Evolutionary conservation across 1,284 basidiomycete genomes (phyloP).

Genomic region (Cutaneotrichosporon dermatis): DNA sequence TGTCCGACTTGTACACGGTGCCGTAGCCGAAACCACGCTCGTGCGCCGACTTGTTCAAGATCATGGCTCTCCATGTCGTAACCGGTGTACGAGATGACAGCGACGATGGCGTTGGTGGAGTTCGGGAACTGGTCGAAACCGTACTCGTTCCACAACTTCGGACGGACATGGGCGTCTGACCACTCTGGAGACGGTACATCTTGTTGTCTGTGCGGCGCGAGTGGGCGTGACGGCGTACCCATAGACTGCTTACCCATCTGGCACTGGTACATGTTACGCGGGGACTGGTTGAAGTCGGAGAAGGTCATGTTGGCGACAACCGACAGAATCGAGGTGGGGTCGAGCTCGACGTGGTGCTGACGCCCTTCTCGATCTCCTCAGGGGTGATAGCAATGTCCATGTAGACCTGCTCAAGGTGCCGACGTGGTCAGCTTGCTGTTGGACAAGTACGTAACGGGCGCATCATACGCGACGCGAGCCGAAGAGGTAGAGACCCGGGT

Average conservation of each 20-base stretch:
- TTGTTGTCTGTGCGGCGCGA: conserved; percentile 96
- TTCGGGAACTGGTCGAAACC: conserved; percentile 99
- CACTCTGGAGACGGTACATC: conserved; percentile 90
- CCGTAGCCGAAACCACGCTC: conserved; percentile 98
- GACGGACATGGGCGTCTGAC: conserved; percentile 95
- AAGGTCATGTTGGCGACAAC: conserved; percentile 62
- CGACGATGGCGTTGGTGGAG: conserved; percentile 96
- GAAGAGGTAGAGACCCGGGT: conserved; percentile 94
- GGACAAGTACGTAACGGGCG: conserved; percentile 82
- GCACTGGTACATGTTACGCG: conserved; percentile 53
- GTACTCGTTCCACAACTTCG: conserved; percentile 87
- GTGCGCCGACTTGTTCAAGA: conserved; percentile 96
- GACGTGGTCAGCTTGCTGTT: conserved; percentile 87
- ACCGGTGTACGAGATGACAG: conserved; percentile 98
- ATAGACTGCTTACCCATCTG: conserved; percentile 99
- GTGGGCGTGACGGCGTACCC: conserved; percentile 94
- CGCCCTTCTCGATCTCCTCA: conserved; percentile 76
- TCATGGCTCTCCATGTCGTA: conserved; percentile 99
- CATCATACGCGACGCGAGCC: conserved; percentile 92
- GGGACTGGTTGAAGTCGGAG: conserved; percentile 87
- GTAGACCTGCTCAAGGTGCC: conserved; percentile 98
- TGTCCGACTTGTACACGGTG: conserved; percentile 92
- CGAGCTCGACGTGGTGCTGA: conserved; percentile 91
- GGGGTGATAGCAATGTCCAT: conserved; percentile 95
- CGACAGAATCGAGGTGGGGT: conserved; percentile 92